Evolutionary conservation across 805 yeast species (phyloP).

Genomic region (Candida easanensis): DNA sequence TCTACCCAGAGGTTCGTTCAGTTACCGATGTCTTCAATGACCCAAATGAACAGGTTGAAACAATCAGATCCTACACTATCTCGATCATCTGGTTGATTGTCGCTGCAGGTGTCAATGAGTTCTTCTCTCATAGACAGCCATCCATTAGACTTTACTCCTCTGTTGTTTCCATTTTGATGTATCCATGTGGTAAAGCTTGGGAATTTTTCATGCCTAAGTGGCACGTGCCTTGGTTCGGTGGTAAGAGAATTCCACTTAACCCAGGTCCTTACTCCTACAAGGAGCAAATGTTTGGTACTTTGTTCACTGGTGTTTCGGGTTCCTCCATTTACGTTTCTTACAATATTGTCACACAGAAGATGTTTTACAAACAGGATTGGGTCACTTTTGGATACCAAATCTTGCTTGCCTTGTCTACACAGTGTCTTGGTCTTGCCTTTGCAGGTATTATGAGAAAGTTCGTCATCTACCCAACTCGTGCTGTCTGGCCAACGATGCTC

Average conservation of each 20-base stretch:
- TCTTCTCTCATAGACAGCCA: conserved; percentile 55
- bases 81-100: conserved; percentile 46
- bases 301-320: conserved; percentile 32
- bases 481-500: conserved; percentile 52
- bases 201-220: conserved; percentile 44
- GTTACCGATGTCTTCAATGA: conserved; percentile 53
- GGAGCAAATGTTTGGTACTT: conserved; percentile 64
- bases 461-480: conserved; percentile 47
- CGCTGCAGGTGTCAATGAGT: conserved; percentile 54
- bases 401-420: conserved; percentile 50
- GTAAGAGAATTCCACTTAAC: conserved; percentile 39
- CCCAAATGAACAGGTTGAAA: conserved; percentile 45
- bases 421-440: conserved; percentile 63
- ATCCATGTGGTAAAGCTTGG: conserved; percentile 43
- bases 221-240: conserved; percentile 39
- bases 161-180: conserved; percentile 44
- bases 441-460: conserved; percentile 63
- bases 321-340: conserved; percentile 34
- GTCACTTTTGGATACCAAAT: conserved; percentile 50
- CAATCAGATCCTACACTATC: conserved; percentile 39
- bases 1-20: conserved; percentile 68
- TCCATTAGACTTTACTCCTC: conserved; percentile 40
- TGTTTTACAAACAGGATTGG: conserved; percentile 30
- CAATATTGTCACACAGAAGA: conserved; percentile 36
- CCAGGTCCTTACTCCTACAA: conserved; percentile 66